phyloP scores from a whole-genome alignment of 2,329 filamentous ascomycete genomes.

The Claviceps arundinis region DNA sequence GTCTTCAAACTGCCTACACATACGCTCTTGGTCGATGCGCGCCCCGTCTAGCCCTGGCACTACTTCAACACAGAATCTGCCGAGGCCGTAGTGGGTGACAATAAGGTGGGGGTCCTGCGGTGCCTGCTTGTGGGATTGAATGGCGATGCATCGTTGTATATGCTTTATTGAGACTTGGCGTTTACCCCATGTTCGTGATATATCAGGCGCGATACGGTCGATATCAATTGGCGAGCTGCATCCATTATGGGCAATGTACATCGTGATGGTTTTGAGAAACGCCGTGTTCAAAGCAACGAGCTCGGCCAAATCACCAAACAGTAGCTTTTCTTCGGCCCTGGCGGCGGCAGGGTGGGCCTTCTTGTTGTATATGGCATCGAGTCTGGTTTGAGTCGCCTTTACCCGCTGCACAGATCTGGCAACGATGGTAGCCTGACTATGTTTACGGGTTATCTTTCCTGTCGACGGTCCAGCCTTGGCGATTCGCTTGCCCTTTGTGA shows the following conservation, averaged over 20 bases:
- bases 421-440: conserved; percentile 19
- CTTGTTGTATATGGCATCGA: conserved; percentile 20
- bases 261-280: conserved; percentile 53
- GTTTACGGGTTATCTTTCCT: conserved; percentile 17
- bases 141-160: conserved; percentile 50
- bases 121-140: conserved; percentile 31
- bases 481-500: conserved; percentile 18
- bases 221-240: conserved; percentile 49
- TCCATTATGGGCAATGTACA: conserved; percentile 60
- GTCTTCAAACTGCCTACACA: conserved; percentile 40
- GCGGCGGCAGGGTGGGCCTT: conserved; percentile 16
- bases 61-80: conserved; percentile 47
- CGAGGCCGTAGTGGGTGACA: conserved; percentile 38
- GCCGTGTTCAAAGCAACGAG: conserved; percentile 51
- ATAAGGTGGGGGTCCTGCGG: conserved; percentile 24
- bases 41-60: conserved; percentile 21
- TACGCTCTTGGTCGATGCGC: conserved; percentile 34
- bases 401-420: conserved; percentile 16
- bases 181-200: conserved; percentile 61
- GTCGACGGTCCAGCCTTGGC: conserved; percentile 17
- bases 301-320: conserved; percentile 42
- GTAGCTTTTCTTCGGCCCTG: conserved; percentile 12
- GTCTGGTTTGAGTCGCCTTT: conserved; percentile 20
- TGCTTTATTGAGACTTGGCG: conserved; percentile 52
- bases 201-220: conserved; percentile 43